These are phyloP conservation scores for Pseudonitzschia multiseries DNA, from an alignment of 108 stramenopile genomes.

Conservation along the genomic window DNA sequence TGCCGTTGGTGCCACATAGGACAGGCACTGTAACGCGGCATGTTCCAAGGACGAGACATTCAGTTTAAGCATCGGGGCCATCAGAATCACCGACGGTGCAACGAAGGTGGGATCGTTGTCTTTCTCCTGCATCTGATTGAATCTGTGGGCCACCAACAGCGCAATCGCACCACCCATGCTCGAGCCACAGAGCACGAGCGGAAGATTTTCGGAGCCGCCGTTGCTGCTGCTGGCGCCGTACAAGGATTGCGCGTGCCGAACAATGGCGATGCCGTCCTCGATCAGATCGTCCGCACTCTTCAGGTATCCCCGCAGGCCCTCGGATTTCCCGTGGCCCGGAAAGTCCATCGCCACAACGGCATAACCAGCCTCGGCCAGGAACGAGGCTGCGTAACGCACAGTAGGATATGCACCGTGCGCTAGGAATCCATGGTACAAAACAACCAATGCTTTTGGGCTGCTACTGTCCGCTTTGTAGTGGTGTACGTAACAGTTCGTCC, in stretches of 20 bases:
- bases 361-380: conserved; percentile 56
- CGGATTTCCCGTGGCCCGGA: conserved; percentile 75
- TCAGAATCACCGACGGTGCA: conserved; percentile 59
- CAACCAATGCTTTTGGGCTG: conserved; percentile 49
- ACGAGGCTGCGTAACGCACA: conserved; percentile 71
- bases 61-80: conserved; percentile 81
- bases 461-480: conserved; percentile 29
- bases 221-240: no score
- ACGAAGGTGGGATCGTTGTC: neutral
- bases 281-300: conserved; percentile 55
- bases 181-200: conserved; percentile 66
- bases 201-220: conserved; percentile 20
- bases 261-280: conserved; percentile 54
- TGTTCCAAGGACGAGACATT: conserved; percentile 48
- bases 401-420: conserved; percentile 81
- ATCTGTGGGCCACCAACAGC: conserved; percentile 51
- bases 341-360: conserved; percentile 66
- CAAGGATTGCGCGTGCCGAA: conserved; percentile 43
- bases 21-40: conserved; percentile 36
- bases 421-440: conserved; percentile 80
- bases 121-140: conserved; percentile 14
- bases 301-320: conserved; percentile 62
- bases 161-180: conserved; percentile 88
- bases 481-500: conserved; percentile 53
- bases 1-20: conserved; percentile 48